Evolutionary conservation across 2,329 filamentous ascomycete species (phyloP).

Genomic region (Aulographum hederae): DNA sequence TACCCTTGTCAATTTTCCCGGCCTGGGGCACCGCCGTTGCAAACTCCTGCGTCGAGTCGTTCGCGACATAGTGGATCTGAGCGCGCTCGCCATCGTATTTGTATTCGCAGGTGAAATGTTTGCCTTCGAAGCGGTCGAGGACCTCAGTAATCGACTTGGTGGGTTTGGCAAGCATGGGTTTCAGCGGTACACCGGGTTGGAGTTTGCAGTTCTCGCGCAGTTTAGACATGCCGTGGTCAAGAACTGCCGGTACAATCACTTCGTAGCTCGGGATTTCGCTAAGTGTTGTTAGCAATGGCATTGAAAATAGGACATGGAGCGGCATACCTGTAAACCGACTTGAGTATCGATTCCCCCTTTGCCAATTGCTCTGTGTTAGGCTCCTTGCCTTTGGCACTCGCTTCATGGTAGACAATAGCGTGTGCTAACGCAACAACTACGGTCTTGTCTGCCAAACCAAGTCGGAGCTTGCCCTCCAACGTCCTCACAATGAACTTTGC

Average conservation of each 20-base stretch:
- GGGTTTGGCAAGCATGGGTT: slow-evolving; percentile 96
- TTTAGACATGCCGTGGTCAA: slow-evolving; percentile 70
- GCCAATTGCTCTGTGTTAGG: slow-evolving; percentile 62
- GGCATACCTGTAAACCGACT: slow-evolving; percentile 69
- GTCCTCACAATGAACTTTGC: slow-evolving; percentile 89
- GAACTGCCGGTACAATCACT: slow-evolving; percentile 77
- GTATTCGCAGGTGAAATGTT: slow-evolving; percentile 95
- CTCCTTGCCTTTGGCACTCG: slow-evolving; percentile 41
- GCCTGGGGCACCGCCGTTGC: slow-evolving; percentile 37
- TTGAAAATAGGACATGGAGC: not conserved
- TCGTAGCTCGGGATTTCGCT: slow-evolving; percentile 93
- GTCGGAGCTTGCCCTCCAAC: slow-evolving; percentile 78
- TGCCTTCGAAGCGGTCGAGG: slow-evolving; percentile 84
- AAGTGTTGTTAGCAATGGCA: slow-evolving; percentile 15
- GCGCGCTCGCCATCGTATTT: slow-evolving; percentile 97
- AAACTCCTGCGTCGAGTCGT: slow-evolving; percentile 54
- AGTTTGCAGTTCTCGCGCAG: slow-evolving; percentile 75
- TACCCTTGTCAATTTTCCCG: slow-evolving; percentile 50
- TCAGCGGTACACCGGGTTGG: slow-evolving; percentile 81
- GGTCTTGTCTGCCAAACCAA: slow-evolving; percentile 83
- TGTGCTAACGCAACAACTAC: slow-evolving; percentile 81
- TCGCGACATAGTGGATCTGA: slow-evolving; percentile 94
- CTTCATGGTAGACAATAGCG: slow-evolving; percentile 71
- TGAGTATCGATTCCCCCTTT: slow-evolving; percentile 69
- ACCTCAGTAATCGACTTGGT: slow-evolving; percentile 98